These are phyloP conservation scores for Omphalotus olearius DNA, from an alignment of 1,284 basidiomycete species.

Conservation along the genomic window DNA sequence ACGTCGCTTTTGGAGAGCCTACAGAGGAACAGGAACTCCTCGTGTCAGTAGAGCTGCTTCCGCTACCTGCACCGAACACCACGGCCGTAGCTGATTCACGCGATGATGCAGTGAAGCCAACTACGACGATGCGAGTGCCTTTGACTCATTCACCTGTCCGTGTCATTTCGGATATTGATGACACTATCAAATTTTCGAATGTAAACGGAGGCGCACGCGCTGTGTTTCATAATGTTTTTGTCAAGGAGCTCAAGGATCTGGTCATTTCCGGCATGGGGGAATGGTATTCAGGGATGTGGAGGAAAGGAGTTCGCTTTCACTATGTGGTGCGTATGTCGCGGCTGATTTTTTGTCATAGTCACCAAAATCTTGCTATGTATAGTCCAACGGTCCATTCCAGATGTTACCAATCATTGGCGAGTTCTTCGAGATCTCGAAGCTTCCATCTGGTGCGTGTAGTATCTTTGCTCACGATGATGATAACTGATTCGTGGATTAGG, in stretches of 20 bases:
- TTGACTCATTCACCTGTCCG: constrained; percentile 59
- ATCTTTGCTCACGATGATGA: background rate
- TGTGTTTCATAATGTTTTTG: constrained; percentile 78
- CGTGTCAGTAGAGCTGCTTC: constrained; percentile 50
- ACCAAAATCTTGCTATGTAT: constrained; percentile 17
- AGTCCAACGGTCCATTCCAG: constrained; percentile 90
- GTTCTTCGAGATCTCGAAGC: constrained; percentile 68
- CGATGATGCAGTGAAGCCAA: background rate
- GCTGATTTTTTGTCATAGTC: background rate
- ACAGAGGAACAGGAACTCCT: constrained; percentile 52
- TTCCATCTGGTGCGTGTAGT: constrained; percentile 52
- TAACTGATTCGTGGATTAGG: constrained; percentile 29
- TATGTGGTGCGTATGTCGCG: constrained; percentile 65
- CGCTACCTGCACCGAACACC: constrained; percentile 21
- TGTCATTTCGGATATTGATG: constrained; percentile 92
- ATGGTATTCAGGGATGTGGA: constrained; percentile 74
- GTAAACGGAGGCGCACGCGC: constrained; percentile 70
- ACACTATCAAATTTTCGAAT: constrained; percentile 83
- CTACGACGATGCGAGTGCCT: constrained; percentile 38
- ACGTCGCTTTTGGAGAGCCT: constrained; percentile 54
- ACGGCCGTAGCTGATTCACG: background rate
- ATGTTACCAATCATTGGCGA: constrained; percentile 77
- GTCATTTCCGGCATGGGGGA: constrained; percentile 83
- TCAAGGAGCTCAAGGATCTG: constrained; percentile 71
- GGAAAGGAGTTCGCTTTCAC: constrained; percentile 72